These are phyloP conservation scores for Xylaria hypoxylon DNA, from an alignment of 2,329 filamentous ascomycete genomes.

Conservation along the genomic window DNA sequence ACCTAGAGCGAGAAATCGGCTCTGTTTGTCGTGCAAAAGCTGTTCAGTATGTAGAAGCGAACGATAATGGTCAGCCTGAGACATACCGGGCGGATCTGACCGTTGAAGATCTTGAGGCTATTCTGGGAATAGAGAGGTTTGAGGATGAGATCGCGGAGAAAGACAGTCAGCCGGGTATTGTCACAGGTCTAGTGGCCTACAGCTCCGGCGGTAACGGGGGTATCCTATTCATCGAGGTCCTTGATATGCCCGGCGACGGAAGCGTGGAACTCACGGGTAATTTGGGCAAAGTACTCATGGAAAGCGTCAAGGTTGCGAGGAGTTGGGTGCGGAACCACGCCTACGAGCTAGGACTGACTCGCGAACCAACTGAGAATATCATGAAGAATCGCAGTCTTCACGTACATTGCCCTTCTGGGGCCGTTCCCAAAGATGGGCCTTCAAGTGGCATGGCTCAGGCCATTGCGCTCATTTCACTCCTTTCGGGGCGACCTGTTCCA, in stretches of 20 bases:
- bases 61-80: conserved; percentile 75
- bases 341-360: conserved; percentile 86
- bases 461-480: conserved; percentile 90
- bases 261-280: conserved; percentile 96
- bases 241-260: conserved; percentile 94
- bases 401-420: conserved; percentile 94
- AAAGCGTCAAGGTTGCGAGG: conserved; percentile 94
- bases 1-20: conserved; percentile 94
- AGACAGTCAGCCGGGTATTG: conserved; percentile 84
- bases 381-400: conserved; percentile 96
- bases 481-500: conserved; percentile 85
- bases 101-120: conserved; percentile 85
- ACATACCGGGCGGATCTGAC: conserved; percentile 80
- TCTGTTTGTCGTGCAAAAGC: conserved; percentile 95
- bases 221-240: conserved; percentile 98
- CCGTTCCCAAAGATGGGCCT: conserved; percentile 92
- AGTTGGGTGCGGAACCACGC: conserved; percentile 98
- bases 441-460: conserved; percentile 94
- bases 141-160: conserved; percentile 96
- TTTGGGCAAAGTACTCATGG: conserved; percentile 95
- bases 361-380: conserved; percentile 86
- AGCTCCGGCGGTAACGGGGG: conserved; percentile 91
- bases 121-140: conserved; percentile 91
- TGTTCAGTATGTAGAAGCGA: conserved; percentile 92
- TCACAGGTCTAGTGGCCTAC: conserved; percentile 96